phyloP scores from a whole-genome alignment of 2,329 filamentous ascomycete species.

The Cordyceps pruinosa region DNA sequence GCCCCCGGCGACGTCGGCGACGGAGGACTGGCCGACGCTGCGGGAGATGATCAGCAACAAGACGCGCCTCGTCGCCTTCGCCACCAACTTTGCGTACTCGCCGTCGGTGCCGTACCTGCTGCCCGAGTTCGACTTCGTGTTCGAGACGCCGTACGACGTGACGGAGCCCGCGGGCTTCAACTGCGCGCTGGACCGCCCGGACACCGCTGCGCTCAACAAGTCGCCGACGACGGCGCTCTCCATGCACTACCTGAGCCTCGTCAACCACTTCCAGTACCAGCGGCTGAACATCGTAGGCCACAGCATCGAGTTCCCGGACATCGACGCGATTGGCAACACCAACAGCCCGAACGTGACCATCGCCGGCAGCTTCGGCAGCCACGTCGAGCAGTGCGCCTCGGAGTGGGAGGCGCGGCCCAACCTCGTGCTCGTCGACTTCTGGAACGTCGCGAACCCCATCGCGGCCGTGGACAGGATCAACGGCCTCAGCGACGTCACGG shows the following conservation, averaged over 20 bases:
- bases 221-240: constrained; percentile 46
- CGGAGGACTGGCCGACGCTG: constrained; percentile 62
- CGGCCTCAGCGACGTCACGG: constrained; percentile 35
- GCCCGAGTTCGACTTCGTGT: constrained; percentile 58
- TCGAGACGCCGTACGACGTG: constrained; percentile 67
- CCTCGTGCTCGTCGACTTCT: constrained; percentile 76
- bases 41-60: constrained; percentile 57
- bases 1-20: constrained; percentile 38
- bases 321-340: constrained; percentile 52
- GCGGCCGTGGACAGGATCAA: constrained; percentile 64
- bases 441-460: constrained; percentile 64
- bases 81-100: constrained; percentile 46
- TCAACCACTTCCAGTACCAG: constrained; percentile 75
- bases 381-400: constrained; percentile 45
- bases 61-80: constrained; percentile 62
- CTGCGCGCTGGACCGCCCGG: constrained; percentile 63
- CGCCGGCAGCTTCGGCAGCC: constrained; percentile 47
- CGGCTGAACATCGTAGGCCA: constrained; percentile 38
- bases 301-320: constrained; percentile 54
- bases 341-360: constrained; percentile 53
- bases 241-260: constrained; percentile 57
- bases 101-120: constrained; percentile 50
- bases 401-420: constrained; percentile 60
- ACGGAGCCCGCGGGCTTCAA: constrained; percentile 58
- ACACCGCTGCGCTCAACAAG: constrained; percentile 29